phyloP scores from a whole-genome alignment of 495 filamentous ascomycete species.

The Xylaria nigripes region DNA sequence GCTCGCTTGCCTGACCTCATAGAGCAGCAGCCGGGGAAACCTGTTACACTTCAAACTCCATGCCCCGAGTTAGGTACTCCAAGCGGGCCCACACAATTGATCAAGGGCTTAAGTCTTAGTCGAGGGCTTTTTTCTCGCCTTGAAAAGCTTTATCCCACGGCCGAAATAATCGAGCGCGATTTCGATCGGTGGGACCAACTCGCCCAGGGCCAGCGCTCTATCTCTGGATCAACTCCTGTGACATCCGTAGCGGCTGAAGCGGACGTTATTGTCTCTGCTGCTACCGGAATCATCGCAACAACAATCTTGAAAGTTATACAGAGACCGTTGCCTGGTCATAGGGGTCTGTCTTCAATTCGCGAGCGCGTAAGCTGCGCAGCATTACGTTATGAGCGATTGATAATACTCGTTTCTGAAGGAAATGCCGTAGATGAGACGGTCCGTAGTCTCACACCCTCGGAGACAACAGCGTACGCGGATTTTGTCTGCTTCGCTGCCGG shows the following conservation, averaged over 20 bases:
- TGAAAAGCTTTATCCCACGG: constrained; percentile 40
- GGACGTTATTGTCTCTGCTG: constrained; percentile 66
- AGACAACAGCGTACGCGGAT: constrained; percentile 45
- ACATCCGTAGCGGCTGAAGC: constrained; percentile 51
- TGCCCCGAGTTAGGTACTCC: constrained; percentile 8
- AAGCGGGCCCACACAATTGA: constrained; percentile 12
- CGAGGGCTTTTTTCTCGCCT: constrained; percentile 31
- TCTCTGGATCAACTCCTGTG: constrained; percentile 19
- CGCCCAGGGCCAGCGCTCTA: constrained; percentile 25
- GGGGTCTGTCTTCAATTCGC: constrained; percentile 40
- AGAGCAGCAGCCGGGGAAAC: neutral
- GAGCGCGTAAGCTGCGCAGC: constrained; percentile 49
- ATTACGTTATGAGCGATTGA: constrained; percentile 57
- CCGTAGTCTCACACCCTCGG: constrained; percentile 34
- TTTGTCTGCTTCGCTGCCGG: constrained; percentile 44
- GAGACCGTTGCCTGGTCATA: constrained; percentile 55
- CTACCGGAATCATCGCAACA: constrained; percentile 60
- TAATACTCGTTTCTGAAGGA: constrained; percentile 60
- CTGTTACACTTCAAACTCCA: constrained; percentile 6
- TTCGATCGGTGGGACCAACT: constrained; percentile 36
- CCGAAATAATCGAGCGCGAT: constrained; percentile 53
- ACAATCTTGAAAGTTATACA: constrained; percentile 70
- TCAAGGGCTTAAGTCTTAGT: constrained; percentile 20
- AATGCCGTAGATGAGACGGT: constrained; percentile 30
- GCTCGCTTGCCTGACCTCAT: neutral